Base-by-base conservation (phyloP, 495 filamentous ascomycete genomes). In the Cairneyella variabilis region DNA sequence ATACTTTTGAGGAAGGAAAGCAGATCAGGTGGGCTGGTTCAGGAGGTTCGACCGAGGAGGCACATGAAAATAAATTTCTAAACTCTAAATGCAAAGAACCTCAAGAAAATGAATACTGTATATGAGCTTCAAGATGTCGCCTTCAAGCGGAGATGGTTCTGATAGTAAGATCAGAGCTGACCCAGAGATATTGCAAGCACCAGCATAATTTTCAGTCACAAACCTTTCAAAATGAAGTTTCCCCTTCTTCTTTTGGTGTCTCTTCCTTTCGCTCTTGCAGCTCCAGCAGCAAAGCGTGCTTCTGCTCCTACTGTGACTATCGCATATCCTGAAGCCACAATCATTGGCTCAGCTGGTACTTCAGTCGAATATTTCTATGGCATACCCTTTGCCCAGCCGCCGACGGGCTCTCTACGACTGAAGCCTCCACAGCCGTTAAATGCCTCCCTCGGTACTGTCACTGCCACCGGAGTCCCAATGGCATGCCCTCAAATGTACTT, bases 371-470 rank as follows among this genome's bases (percentile, higher is more conserved):
- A 61, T 38, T 88, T 85, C 61, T 79, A 83, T 47, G 83, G 80
- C 1, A 77, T 89, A 10, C 84, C 85, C 0, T 88, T 80, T 59
- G 84, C 84, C 5, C 72, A 83, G 51, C 73, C 77, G 4, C 84
- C 85, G 1, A 73, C 75, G 1, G 80, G 76, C 0, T 59, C 73
- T 2, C 73, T 83, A 36, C 74, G 84, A 4, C 77, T 89, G 59
- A 78, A 78, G 41, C 66, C 75, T 16, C 82, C 85, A 0, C 76
- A 80, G 64, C 61, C 77, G 0, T 51, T 86, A 0, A 69, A 77
- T 43, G 56, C 69, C 1, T 60, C 72, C 4, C 63, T 53, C 23
- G 79, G 75, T 0, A 73, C 64, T 4, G 48, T 80, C 16, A 25
- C 65, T 26, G 79, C 79, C 0, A 78, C 71, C 3, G 65, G 68